Base-by-base conservation (phyloP, 2,329 filamentous ascomycete genomes). In the Botryotinia narcissicola region DNA sequence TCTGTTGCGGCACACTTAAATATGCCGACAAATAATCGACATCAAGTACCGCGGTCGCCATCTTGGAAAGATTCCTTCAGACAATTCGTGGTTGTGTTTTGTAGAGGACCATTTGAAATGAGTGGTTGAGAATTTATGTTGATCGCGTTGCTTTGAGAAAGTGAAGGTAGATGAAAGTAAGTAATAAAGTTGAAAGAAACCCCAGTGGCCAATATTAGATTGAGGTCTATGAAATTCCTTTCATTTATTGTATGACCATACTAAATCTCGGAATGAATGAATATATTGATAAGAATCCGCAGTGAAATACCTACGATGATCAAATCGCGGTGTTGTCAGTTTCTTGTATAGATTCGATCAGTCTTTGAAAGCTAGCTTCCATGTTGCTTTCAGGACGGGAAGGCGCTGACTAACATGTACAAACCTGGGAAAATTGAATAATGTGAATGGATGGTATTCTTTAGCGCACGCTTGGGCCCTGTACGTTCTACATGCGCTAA, bases 21-120 rank as follows among this genome's bases (percentile, higher is more conserved):
- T 93, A 91, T 81, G 89, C 87, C 81, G 92, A 90, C 79, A 95
- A 84, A 83, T 93, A 94, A 83, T 87, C 88, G 77, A 91, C 85
- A 84, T 95, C 92, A 80, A 94, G 84, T 77, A 83, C 85, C 76
- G 85, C 85, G 79, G 85, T 85, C 83, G 87, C 89, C 90, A 92
- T 92, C 77, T 78, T 84, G 80, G 74, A 61, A 37, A 67, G 51
- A 16, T 57, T 70, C 64, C 70, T 74, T 61, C 73, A 51, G 48
- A 70, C 70, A 10, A 25, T 69, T 63, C 37, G 46, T 44, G 40
- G 69, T 29, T 70, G 51, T 70, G 44, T 71, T 66, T 64, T 35
- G 59, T 59, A 63, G 61, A 60, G 32, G 64, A 74, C 29, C 73
- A 74, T 74, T 51, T 44, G 64, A 57, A 48, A 40, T 51, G 32